A percentile compares a stretch with the other conserved stretches of the same genome.
phyloP scores from a whole-genome alignment of 768 basidiomycete species.

The Pleurotus salmoneostramineus region DNA sequence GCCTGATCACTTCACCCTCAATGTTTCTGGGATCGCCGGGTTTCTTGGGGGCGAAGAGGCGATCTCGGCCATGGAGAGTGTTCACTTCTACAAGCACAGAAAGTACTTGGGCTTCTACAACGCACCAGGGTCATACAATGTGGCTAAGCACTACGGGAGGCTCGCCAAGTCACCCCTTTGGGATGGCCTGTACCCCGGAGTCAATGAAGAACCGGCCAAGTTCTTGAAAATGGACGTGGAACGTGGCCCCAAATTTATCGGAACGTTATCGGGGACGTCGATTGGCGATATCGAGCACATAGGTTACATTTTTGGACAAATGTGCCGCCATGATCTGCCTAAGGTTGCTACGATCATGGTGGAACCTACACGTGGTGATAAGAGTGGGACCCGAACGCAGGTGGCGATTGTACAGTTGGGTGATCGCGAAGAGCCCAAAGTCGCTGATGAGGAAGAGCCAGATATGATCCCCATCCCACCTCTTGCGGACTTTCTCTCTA shows the following conservation, averaged over 20 bases:
- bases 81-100: conserved; percentile 26
- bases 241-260: conserved; percentile 21
- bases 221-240: conserved; percentile 21
- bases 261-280: conserved; percentile 18
- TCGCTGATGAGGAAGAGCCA: background rate
- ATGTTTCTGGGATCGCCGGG: conserved; percentile 25
- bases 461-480: background rate
- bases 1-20: conserved; percentile 11
- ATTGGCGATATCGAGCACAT: conserved; percentile 23
- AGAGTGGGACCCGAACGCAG: too few species aligned
- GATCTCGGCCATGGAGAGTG: conserved; percentile 26
- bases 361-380: too few species aligned
- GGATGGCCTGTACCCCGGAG: conserved; percentile 28
- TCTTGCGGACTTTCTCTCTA: background rate
- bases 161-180: conserved; percentile 28
- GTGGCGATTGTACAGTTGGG: conserved; percentile 22
- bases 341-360: too few species aligned
- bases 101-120: conserved; percentile 33
- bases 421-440: too few species aligned
- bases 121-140: conserved; percentile 24
- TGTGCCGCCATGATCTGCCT: conserved; percentile 10
- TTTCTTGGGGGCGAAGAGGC: conserved; percentile 31
- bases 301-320: conserved; percentile 19
- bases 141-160: conserved; percentile 25
- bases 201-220: conserved; percentile 22